Evolutionary conservation across 179 eudicot genomes (phyloP).

Genomic region (Nepenthes alata): DNA sequence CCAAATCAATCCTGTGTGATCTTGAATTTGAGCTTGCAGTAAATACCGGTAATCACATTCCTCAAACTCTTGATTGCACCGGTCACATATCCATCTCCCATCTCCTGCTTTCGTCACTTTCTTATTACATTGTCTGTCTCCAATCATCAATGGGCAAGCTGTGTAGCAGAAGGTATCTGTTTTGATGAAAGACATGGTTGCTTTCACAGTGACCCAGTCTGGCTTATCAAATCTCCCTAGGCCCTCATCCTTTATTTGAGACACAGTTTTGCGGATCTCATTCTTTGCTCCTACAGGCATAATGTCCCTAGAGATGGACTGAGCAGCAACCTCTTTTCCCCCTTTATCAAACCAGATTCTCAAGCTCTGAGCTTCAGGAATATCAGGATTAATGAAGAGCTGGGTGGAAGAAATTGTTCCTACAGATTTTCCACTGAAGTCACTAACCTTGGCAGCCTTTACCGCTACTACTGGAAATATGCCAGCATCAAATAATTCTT

Average conservation of each 20-base stretch:
- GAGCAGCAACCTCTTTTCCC: conserved; percentile 54
- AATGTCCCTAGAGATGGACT: conserved; percentile 66
- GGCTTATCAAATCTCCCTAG: conserved; percentile 86
- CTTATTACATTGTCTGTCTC: conserved; percentile 86
- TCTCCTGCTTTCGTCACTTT: conserved; percentile 72
- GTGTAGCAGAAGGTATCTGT: conserved; percentile 82
- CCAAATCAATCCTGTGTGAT: conserved; percentile 80
- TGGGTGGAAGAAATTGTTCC: conserved; percentile 87
- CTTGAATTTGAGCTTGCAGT: conserved; percentile 89
- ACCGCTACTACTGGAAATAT: conserved; percentile 70
- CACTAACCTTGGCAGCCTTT: conserved; percentile 86
- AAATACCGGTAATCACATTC: conserved; percentile 94
- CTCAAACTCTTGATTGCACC: conserved; percentile 92
- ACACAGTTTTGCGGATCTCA: conserved; percentile 55
- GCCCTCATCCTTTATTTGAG: conserved; percentile 83
- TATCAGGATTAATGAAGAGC: conserved; percentile 75
- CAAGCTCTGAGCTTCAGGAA: conserved; percentile 52
- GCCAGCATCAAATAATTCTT: conserved; percentile 64
- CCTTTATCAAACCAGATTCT: conserved; percentile 62
- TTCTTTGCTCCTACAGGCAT: conserved; percentile 52
- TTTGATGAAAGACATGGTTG: conserved; percentile 60
- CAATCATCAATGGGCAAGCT: conserved; percentile 88
- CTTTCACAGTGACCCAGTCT: conserved; percentile 83
- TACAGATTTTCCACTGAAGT: conserved; percentile 82
- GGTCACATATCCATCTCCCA: conserved; percentile 75